Percentiles rank a stretch among this genome's conserved stretches.
phyloP scores from a whole-genome alignment of 192 early-diverging fungal species.

The Coemansia sp. region DNA sequence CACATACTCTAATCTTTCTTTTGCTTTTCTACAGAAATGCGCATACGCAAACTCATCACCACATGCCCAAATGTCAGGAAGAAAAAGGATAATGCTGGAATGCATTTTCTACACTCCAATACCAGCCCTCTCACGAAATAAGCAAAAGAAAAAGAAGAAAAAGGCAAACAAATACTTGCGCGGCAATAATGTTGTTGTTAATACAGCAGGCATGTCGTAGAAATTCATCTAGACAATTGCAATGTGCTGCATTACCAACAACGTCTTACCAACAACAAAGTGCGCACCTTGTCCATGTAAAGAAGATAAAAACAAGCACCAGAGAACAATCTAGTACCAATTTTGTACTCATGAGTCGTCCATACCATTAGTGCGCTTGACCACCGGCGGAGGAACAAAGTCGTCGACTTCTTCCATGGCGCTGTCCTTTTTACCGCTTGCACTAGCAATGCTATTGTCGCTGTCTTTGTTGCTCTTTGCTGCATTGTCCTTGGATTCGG shows the following conservation, averaged over 20 bases:
- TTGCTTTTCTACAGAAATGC: slow-evolving; percentile 1
- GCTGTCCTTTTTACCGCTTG: background rate
- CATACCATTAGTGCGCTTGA: slow-evolving; percentile 56
- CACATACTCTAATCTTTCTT: background rate
- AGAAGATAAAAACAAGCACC: background rate
- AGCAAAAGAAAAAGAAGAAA: background rate
- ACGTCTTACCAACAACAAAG: background rate
- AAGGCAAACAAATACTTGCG: background rate
- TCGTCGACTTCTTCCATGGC: slow-evolving; percentile 22
- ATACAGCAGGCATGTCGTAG: background rate
- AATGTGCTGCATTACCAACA: background rate
- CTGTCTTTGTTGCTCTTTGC: slow-evolving; percentile 1
- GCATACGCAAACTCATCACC: background rate
- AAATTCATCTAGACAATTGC: background rate
- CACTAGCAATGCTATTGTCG: background rate
- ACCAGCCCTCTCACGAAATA: background rate
- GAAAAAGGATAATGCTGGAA: background rate
- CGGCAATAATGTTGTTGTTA: background rate
- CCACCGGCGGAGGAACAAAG: slow-evolving; percentile 53
- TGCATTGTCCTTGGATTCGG: background rate
- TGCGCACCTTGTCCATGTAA: background rate
- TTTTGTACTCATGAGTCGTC: slow-evolving; percentile 5
- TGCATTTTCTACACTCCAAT: slow-evolving; percentile 6
- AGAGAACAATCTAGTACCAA: background rate
- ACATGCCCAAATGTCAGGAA: slow-evolving; percentile 1